Conservation (phyloP, 2,329 filamentous ascomycete species). For the Pseudocercospora macadamiae region DNA sequence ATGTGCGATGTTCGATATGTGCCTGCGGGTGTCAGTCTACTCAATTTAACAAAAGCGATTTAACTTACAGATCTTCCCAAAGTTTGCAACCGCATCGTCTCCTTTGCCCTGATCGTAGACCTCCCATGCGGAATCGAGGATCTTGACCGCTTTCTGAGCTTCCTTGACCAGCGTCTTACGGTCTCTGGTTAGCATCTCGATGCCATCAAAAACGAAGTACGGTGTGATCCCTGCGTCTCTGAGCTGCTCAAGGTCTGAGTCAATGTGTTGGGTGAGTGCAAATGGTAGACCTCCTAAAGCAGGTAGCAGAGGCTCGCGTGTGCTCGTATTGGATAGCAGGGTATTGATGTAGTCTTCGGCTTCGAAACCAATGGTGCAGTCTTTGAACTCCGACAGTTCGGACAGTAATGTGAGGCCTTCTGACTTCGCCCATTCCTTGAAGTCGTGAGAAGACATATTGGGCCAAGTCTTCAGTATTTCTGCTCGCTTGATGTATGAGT, state of each 20-base stretch:
- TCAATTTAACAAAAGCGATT: neutral
- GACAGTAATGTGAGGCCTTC: conserved; percentile 17
- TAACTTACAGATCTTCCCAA: conserved; percentile 74
- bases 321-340: conserved; percentile 70
- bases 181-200: conserved; percentile 54
- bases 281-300: conserved; percentile 87
- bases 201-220: conserved; percentile 89
- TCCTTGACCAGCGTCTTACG: conserved; percentile 32
- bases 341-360: conserved; percentile 85
- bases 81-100: conserved; percentile 79
- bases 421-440: conserved; percentile 24
- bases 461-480: neutral
- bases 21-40: conserved; percentile 52
- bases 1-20: conserved; percentile 72
- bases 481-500: neutral
- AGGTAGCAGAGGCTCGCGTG: conserved; percentile 83
- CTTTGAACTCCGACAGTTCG: conserved; percentile 32
- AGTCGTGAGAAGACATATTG: conserved; percentile 21
- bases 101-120: conserved; percentile 82
- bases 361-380: conserved; percentile 39
- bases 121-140: conserved; percentile 70
- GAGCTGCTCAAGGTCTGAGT: conserved; percentile 74
- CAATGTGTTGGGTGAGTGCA: conserved; percentile 71
- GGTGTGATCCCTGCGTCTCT: conserved; percentile 68
- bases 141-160: conserved; percentile 29